A percentile compares a stretch with the other conserved stretches of the same genome.
Evolutionary conservation across 768 basidiomycete species (phyloP).

Genomic region (Auricularia auricula-judae): DNA sequence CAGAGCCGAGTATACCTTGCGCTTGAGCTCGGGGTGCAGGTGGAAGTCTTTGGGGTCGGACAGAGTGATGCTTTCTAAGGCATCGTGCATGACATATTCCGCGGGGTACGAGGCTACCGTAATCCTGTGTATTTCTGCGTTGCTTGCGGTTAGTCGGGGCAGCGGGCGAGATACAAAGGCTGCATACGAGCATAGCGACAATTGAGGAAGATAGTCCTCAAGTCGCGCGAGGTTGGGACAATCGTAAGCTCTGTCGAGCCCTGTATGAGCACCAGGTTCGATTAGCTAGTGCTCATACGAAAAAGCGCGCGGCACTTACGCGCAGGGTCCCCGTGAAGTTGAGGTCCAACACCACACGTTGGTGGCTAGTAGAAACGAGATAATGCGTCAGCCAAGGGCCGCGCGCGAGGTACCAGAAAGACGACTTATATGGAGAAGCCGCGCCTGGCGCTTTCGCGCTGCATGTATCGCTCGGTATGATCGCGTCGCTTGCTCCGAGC

Average conservation of each 20-base stretch:
- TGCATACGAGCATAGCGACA: conserved; percentile 76
- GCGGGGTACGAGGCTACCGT: conserved; percentile 61
- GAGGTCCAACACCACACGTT: conserved; percentile 90
- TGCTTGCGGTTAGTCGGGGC: conserved; percentile 8
- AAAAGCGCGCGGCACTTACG: conserved; percentile 36
- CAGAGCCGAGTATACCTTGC: conserved; percentile 81
- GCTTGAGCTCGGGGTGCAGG: conserved; percentile 85
- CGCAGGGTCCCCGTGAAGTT: conserved; percentile 83
- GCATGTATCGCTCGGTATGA: too few relatives aligned
- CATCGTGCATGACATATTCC: conserved; percentile 71
- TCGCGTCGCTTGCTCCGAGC: too few relatives aligned
- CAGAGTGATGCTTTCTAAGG: conserved; percentile 52
- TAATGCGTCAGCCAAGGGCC: conserved; percentile 31
- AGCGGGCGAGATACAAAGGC: conserved; percentile 7
- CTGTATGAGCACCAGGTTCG: conserved; percentile 25
- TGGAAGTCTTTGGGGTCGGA: conserved; percentile 68
- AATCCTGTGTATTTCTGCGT: conserved; percentile 57
- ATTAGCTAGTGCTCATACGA: neutral
- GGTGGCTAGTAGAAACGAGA: conserved; percentile 75
- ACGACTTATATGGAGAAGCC: conserved; percentile 84
- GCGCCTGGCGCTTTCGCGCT: conserved; percentile 16
- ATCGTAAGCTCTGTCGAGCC: conserved; percentile 92
- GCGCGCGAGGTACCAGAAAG: conserved; percentile 17
- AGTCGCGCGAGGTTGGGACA: conserved; percentile 63
- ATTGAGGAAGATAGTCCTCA: conserved; percentile 80